These are phyloP conservation scores for Fraxinus ornus DNA, from an alignment of 305 asterid genomes.

Conservation along the genomic window DNA sequence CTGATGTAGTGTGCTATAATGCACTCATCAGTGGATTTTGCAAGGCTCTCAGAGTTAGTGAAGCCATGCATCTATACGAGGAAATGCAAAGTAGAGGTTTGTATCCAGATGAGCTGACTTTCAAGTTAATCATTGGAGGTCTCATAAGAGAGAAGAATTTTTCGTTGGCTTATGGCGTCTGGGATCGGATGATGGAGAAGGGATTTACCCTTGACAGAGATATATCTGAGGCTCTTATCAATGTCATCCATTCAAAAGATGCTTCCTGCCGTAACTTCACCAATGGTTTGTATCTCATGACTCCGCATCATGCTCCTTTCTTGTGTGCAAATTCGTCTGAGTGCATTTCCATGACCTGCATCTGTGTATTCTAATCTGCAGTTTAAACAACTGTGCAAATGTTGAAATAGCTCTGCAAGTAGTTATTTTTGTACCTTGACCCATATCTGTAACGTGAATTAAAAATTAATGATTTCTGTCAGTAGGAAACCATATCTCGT, in stretches of 20 bases:
- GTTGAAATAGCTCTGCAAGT: slow-evolving; percentile 6
- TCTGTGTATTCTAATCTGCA: slow-evolving; percentile 8
- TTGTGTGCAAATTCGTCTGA: background rate
- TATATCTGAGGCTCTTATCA: slow-evolving; percentile 63
- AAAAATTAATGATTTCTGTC: background rate
- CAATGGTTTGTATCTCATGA: slow-evolving; percentile 27
- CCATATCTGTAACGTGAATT: background rate
- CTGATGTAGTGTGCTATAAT: slow-evolving; percentile 79
- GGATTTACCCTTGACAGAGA: slow-evolving; percentile 86
- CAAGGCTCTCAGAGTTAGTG: slow-evolving; percentile 56
- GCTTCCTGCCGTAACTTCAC: slow-evolving; percentile 29
- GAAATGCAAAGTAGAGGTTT: slow-evolving; percentile 67
- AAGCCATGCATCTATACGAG: slow-evolving; percentile 66
- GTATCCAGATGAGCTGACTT: slow-evolving; percentile 74
- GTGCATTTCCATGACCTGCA: background rate
- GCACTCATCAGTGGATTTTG: slow-evolving; percentile 77
- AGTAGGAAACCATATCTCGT: background rate
- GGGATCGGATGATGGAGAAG: slow-evolving; percentile 96
- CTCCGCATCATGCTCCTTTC: background rate
- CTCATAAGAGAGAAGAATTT: slow-evolving; percentile 66
- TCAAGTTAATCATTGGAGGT: slow-evolving; percentile 69
- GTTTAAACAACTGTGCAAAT: background rate
- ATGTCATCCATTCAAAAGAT: slow-evolving; percentile 50
- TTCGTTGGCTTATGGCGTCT: slow-evolving; percentile 66
- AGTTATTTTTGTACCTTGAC: background rate